These are phyloP conservation scores for Puya raimondii DNA, from an alignment of 176 grass and related monocot genomes.

Conservation along the genomic window DNA sequence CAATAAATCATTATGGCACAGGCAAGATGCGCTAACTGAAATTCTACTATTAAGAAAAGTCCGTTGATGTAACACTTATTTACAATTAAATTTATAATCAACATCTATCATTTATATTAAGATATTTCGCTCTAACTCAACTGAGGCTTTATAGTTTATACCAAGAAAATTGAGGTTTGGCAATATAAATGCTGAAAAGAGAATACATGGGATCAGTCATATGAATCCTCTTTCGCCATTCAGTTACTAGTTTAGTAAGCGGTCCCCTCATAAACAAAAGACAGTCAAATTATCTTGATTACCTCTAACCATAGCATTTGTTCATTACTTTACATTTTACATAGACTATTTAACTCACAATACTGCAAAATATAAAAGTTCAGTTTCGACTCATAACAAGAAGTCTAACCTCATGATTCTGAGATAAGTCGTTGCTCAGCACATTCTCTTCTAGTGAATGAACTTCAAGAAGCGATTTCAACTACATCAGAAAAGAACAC, in stretches of 20 bases:
- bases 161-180: not conserved
- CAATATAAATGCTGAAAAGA: too few relatives aligned
- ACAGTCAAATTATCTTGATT: not conserved
- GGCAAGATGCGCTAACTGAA: too few relatives aligned
- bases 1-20: too few relatives aligned
- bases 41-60: too few relatives aligned
- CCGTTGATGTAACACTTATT: not conserved
- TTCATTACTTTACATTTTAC: not conserved
- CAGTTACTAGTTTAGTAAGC: too few relatives aligned
- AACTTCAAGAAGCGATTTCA: slow-evolving; percentile 35
- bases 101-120: not conserved
- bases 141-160: not conserved
- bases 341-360: not conserved
- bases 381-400: not conserved
- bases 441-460: slow-evolving; percentile 29
- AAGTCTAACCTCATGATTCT: slow-evolving; percentile 32
- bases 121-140: not conserved
- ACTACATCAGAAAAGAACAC: slow-evolving; percentile 25
- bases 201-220: too few relatives aligned
- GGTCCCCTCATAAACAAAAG: too few relatives aligned
- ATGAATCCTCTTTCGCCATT: too few relatives aligned
- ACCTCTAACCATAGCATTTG: not conserved
- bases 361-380: not conserved
- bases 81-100: not conserved
- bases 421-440: slow-evolving; percentile 24